These are phyloP conservation scores for Tulasnella sp. DNA, from an alignment of 768 basidiomycete genomes.

Conservation along the genomic window DNA sequence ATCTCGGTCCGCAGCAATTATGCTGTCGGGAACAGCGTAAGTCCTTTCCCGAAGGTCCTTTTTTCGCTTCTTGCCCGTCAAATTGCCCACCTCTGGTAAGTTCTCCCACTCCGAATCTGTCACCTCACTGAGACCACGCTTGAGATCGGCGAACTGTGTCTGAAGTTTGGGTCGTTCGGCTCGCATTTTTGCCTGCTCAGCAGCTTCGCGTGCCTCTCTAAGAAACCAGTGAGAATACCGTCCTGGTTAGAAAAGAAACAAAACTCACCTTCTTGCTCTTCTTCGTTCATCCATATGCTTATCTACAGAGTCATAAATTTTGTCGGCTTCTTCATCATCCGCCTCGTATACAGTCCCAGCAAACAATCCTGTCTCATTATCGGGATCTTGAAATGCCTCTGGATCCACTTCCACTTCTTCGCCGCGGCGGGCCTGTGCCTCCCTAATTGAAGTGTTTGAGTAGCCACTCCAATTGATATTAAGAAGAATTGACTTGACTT, in stretches of 20 bases:
- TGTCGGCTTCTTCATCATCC: constrained; percentile 95
- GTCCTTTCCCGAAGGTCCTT: constrained; percentile 48
- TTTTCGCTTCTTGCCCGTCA: constrained; percentile 81
- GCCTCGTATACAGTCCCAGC: constrained; percentile 92
- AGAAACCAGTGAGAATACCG: constrained; percentile 1
- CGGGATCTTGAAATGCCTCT: constrained; percentile 91
- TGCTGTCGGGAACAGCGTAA: constrained; percentile 87
- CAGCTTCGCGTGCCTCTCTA: constrained; percentile 66
- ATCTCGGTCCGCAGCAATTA: constrained; percentile 71
- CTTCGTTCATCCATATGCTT: constrained; percentile 79
- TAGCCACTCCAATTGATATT: not conserved
- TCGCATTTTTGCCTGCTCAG: constrained; percentile 60
- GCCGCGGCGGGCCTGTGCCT: constrained; percentile 72
- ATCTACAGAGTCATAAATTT: constrained; percentile 88
- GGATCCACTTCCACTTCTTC: constrained; percentile 82
- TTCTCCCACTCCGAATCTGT: constrained; percentile 89
- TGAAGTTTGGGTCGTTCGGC: constrained; percentile 90
- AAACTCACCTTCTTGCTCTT: constrained; percentile 58
- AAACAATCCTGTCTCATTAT: constrained; percentile 93
- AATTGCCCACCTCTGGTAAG: constrained; percentile 91
- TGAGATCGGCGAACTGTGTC: constrained; percentile 89
- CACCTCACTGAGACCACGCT: constrained; percentile 73
- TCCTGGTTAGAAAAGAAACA: constrained; percentile 12
- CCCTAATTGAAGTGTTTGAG: too few species aligned
- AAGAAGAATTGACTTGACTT: too few species aligned